A percentile compares a stretch with the other conserved stretches of the same genome.
These are phyloP conservation scores for Micractinium conductrix DNA, from an alignment of 139 green algal species.

Conservation along the genomic window DNA sequence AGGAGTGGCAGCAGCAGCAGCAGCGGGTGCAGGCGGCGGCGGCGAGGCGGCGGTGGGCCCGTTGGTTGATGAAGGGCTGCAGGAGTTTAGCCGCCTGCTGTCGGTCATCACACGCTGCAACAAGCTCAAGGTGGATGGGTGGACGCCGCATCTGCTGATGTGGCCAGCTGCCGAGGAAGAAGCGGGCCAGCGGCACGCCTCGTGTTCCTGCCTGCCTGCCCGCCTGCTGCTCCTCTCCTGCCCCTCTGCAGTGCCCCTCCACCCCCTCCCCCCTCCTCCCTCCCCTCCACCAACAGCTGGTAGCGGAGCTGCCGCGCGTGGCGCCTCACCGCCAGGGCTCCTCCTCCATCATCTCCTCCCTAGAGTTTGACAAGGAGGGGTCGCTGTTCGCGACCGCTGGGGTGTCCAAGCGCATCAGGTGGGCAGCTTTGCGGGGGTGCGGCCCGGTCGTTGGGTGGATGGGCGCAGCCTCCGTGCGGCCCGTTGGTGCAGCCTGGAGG, in stretches of 20 bases:
- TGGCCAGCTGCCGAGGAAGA: too few species aligned
- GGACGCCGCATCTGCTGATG: too few species aligned
- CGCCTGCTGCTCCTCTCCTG: neutral
- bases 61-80: constrained; percentile 47
- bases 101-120: constrained; percentile 60
- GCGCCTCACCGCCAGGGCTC: constrained; percentile 21
- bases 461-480: neutral
- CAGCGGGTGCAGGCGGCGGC: neutral
- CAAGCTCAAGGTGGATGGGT: constrained; percentile 41
- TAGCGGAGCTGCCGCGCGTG: constrained; percentile 59
- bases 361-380: constrained; percentile 73
- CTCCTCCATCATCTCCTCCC: constrained; percentile 67
- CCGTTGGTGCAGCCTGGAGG: too few species aligned
- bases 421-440: too few species aligned
- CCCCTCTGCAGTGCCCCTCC: too few species aligned
- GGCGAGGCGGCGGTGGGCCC: neutral
- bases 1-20: neutral
- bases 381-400: constrained; percentile 72
- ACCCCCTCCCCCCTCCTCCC: neutral
- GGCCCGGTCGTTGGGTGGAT: too few species aligned
- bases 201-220: neutral
- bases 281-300: constrained; percentile 29
- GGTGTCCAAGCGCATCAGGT: constrained; percentile 70
- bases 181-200: too few species aligned
- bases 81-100: constrained; percentile 68